phyloP scores from a whole-genome alignment of 371 early-diverging fungal genomes.

The Apophysomyces sp. region DNA sequence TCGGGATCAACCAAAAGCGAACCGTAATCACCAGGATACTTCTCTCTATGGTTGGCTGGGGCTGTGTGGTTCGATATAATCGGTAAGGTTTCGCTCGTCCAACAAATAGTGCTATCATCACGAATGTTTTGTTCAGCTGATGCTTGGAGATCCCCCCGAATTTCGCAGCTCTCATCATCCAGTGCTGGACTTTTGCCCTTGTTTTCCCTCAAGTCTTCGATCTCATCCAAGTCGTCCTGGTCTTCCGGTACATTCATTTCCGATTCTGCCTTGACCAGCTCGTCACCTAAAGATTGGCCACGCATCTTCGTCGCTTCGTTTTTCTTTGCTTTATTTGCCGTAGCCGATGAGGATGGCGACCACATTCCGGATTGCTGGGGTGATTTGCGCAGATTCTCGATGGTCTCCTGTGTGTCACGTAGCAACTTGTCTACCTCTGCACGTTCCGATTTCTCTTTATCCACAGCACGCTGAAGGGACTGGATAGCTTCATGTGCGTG shows the following conservation, averaged over 20 bases:
- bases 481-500: constrained; percentile 9
- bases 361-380: background rate
- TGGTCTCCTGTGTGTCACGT: constrained; percentile 18
- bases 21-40: background rate
- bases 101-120: constrained; percentile 3
- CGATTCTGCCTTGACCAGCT: constrained; percentile 3
- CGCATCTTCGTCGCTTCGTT: background rate
- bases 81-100: background rate
- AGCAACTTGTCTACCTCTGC: constrained; percentile 9
- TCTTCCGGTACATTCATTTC: background rate
- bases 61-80: background rate
- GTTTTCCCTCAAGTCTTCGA: too few species aligned
- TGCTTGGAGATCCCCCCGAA: too few species aligned
- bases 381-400: constrained; percentile 7
- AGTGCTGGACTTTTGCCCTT: too few species aligned
- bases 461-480: constrained; percentile 5
- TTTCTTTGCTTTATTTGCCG: background rate
- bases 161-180: too few species aligned
- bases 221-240: background rate
- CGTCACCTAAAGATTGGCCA: constrained; percentile 9
- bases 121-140: background rate
- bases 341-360: background rate
- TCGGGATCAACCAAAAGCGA: constrained; percentile 1
- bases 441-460: constrained; percentile 10
- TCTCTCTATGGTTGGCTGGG: background rate